Conservation (phyloP, 2,329 filamentous ascomycete genomes). For the Pseudopithomyces maydicus region DNA sequence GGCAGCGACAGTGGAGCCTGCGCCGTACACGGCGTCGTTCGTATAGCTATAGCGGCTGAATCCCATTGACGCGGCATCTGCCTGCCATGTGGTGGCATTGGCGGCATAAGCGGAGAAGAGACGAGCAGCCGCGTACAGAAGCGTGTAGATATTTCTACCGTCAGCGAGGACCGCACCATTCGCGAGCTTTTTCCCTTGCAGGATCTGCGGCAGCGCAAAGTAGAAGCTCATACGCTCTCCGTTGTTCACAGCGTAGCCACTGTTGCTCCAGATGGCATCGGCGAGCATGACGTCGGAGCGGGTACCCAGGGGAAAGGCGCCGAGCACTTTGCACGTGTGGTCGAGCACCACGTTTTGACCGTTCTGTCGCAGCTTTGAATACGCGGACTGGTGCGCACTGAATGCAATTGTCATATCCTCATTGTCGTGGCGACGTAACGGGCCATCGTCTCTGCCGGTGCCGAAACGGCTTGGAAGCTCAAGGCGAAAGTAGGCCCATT, state of each 20-base stretch:
- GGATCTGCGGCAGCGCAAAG: neutral
- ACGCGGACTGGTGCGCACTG: neutral
- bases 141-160: constrained; percentile 1
- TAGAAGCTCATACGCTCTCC: constrained; percentile 3
- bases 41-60: neutral
- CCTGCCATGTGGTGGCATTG: neutral
- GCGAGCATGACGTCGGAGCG: constrained; percentile 1
- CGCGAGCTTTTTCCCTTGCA: neutral
- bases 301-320: neutral
- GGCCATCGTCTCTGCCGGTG: neutral
- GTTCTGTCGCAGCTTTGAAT: neutral
- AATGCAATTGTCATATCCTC: neutral
- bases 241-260: constrained; percentile 1
- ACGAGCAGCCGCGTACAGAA: neutral
- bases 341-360: neutral
- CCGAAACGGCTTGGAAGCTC: neutral
- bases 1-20: neutral
- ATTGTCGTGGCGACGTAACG: neutral
- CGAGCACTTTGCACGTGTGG: constrained; percentile 1
- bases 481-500: constrained; percentile 2
- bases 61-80: neutral
- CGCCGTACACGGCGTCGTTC: neutral
- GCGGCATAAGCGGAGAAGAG: neutral
- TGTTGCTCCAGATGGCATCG: neutral
- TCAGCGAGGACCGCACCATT: neutral